Base-by-base conservation (phyloP, 331 rosid species). In the Phaseolus coccineus region DNA sequence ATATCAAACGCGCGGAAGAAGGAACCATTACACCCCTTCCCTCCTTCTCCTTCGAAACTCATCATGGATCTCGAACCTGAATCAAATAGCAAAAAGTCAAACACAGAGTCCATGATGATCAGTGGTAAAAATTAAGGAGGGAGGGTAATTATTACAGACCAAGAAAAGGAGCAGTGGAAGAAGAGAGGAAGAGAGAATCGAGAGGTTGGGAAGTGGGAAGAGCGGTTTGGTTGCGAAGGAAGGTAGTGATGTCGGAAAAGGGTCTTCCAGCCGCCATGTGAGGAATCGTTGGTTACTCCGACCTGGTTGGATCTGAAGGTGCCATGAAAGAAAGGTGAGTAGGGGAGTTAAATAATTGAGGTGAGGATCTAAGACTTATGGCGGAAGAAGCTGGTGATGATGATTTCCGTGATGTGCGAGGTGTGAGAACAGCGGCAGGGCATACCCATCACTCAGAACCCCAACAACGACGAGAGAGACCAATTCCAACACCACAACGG, bases 311-410 rank as follows among this genome's bases (percentile, higher is more conserved):
- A 16, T 27, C 62, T 81, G 67, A 86, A 77, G 56, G 47, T 24
- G 90, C 83, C 94, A 86, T 86, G 3, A 10, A 5, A 65, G 31
- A 14, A 19, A 46, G 33, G 69, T 9, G 19, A 0, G 3, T 9
- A 39, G 3, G n/a, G 27, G 31, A 59, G 22, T 37, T 47, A 58
- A 42, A 42, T 8, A 71, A 37, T 24, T 25, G 9, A 24, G 1
- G 19, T 0, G 15, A 1, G 8, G 71, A 80, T 76, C 85, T 92
- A 91, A 72, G 87, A 51, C 86, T 94, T 94, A 70, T 94, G 98
- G 92, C 98, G 98, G 30, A 94, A 94, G 92, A 94, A 94, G 87
- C 98, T 94, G 86, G 97, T 94, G 89, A 90, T 92, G 65, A 94
- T 92, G 89, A 94, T 89, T 79, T 87, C 97, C 16, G 97, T 94